Conservation (phyloP, 305 asterid genomes). For the Ajuga reptans region DNA sequence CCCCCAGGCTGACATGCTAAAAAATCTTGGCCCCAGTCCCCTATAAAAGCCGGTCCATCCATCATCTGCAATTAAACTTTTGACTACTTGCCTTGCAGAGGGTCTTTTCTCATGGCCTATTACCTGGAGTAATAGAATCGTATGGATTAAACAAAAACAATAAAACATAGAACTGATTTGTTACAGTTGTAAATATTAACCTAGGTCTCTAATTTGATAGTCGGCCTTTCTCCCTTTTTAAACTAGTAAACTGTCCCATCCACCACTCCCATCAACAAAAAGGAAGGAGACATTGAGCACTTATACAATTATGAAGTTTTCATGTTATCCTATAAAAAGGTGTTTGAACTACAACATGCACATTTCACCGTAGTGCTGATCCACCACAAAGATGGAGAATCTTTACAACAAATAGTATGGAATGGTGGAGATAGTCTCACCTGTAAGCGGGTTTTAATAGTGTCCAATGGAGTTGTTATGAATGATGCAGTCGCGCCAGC, state of each 20-base stretch:
- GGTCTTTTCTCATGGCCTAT: constrained; percentile 69
- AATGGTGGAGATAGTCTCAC: constrained; percentile 25
- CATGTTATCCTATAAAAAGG: neutral
- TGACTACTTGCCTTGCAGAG: constrained; percentile 63
- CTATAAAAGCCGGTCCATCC: constrained; percentile 88
- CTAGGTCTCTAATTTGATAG: neutral
- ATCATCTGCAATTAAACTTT: constrained; percentile 65
- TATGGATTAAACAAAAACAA: constrained; percentile 4
- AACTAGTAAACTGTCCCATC: neutral
- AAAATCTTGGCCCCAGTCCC: constrained; percentile 93
- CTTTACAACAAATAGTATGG: neutral
- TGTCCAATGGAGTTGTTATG: constrained; percentile 86
- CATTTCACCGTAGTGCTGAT: neutral
- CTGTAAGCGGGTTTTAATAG: constrained; percentile 92
- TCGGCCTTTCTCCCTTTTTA: neutral
- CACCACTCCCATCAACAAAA: neutral
- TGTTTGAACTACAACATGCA: neutral
- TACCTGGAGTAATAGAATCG: constrained; percentile 45
- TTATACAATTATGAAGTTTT: neutral
- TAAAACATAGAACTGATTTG: neutral
- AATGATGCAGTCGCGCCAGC: constrained; percentile 94
- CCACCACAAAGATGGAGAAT: constrained; percentile 2
- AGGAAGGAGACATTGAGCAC: neutral
- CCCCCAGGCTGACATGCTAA: constrained; percentile 99
- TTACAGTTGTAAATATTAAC: neutral